Evolutionary conservation across 1,139 yeast genomes (phyloP), one percentile per base, ranked within the genome.

Genomic region (Geotrichum cucujoidarum): DNA sequence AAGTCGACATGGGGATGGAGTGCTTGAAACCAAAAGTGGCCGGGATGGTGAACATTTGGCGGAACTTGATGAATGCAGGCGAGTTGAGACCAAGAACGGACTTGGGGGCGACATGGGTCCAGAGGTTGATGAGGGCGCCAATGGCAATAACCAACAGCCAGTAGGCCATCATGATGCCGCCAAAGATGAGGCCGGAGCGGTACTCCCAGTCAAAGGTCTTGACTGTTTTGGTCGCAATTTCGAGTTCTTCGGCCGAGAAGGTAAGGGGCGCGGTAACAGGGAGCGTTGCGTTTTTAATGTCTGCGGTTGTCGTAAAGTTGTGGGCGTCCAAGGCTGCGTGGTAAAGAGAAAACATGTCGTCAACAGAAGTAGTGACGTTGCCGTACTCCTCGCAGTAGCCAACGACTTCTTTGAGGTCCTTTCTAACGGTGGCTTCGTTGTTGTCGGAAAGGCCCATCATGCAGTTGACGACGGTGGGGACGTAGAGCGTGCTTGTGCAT

Each of bases 11-110:
- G 1, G 69, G 67, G 20, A 52, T 49, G 24, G 58, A 57, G 40
- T 67, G 70, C 20, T 53, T 53, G 22, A 53, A 54, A 7, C 63
- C 61, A 22, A 59, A 49, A 1, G 63, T 45, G 0, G 70, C 69
- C 0, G 70, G 70, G 2, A 66, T 48, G 0, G 67, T 56, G 4
- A 67, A 29, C 18, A 45, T 44, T 41, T 59, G 57, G 24, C 69
- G 53, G 25, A 65, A 35, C 48, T 18, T 53, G 16, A 17, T 40
- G 22, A 16, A 7, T 14, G 33, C 32, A 10, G 60, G 60, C 1
- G 32, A 31, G 18, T 41, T 47, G 24, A 41, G 31, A 13, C 47
- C 33, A 16, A 50, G 45, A 11, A 47, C n/a, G n/a, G 39, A 17
- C 14, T 41, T 47, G 1, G 50, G 50, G 3, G 43, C 33, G 37